Conservation (phyloP, 129 eudicot species). For the Artemisia tridentata region DNA sequence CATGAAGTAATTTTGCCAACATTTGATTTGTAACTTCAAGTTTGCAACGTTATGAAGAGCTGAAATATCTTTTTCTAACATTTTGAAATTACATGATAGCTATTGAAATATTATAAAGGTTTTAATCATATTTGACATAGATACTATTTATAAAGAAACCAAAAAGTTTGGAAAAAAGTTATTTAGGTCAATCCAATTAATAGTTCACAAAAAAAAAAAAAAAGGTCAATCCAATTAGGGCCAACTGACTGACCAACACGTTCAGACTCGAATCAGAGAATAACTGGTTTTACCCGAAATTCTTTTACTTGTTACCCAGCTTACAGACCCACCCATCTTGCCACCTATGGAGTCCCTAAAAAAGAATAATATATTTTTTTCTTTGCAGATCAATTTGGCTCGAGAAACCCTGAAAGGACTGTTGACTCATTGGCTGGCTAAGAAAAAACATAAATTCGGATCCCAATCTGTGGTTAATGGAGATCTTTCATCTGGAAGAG, state of each 20-base stretch:
- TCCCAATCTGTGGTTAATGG: constrained; percentile 62
- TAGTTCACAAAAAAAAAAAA: no score
- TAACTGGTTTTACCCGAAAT: no score
- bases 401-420: constrained; percentile 96
- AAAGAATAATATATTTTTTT: constrained; percentile 9
- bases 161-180: no score
- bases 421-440: constrained; percentile 69
- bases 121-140: no score
- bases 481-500: constrained; percentile 58
- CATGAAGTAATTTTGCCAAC: not conserved
- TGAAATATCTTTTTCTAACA: constrained; percentile 1
- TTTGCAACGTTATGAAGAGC: not conserved
- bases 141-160: no score
- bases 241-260: no score
- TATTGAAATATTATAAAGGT: no score
- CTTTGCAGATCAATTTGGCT: constrained; percentile 72
- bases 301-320: no score
- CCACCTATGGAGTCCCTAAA: not conserved
- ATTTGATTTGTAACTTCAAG: not conserved
- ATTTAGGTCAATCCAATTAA: no score
- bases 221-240: no score
- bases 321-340: not conserved
- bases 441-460: constrained; percentile 69
- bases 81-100: not conserved
- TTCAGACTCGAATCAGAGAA: no score